phyloP scores from a whole-genome alignment of 768 basidiomycete genomes.

The Mycena kentingensis region DNA sequence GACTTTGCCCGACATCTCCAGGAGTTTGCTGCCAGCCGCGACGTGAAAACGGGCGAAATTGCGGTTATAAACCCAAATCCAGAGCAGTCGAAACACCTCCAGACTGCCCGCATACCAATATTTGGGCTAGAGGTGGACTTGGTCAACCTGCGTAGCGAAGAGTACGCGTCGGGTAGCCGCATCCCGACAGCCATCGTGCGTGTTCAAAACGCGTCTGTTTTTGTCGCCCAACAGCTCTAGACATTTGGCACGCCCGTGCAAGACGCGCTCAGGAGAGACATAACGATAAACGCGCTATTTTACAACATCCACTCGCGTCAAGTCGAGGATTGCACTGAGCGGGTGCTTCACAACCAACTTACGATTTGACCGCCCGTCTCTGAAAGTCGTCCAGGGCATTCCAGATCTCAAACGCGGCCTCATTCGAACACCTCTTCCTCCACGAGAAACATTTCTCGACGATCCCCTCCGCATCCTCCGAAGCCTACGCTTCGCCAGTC shows the following conservation, averaged over 20 bases:
- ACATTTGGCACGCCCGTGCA: slow-evolving; percentile 88
- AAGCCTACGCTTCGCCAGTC: slow-evolving; percentile 87
- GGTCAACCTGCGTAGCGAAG: slow-evolving; percentile 91
- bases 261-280: slow-evolving; percentile 88
- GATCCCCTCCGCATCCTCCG: slow-evolving; percentile 93
- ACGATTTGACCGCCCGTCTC: neutral
- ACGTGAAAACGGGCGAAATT: slow-evolving; percentile 58
- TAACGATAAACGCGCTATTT: slow-evolving; percentile 94
- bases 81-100: slow-evolving; percentile 96
- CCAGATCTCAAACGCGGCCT: slow-evolving; percentile 77
- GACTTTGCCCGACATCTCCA: slow-evolving; percentile 83
- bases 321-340: slow-evolving; percentile 87
- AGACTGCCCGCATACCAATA: slow-evolving; percentile 86
- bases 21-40: slow-evolving; percentile 55
- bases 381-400: slow-evolving; percentile 57
- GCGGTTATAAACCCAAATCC: slow-evolving; percentile 91
- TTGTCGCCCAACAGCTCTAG: slow-evolving; percentile 40
- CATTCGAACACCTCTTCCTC: slow-evolving; percentile 87
- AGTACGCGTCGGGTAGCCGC: slow-evolving; percentile 82
- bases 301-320: slow-evolving; percentile 87
- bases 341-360: slow-evolving; percentile 42
- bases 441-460: slow-evolving; percentile 86
- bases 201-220: slow-evolving; percentile 8
- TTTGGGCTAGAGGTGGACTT: slow-evolving; percentile 86
- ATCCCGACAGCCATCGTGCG: slow-evolving; percentile 88